Conservation (phyloP, 768 basidiomycete genomes). For the Panellus pusillus region DNA sequence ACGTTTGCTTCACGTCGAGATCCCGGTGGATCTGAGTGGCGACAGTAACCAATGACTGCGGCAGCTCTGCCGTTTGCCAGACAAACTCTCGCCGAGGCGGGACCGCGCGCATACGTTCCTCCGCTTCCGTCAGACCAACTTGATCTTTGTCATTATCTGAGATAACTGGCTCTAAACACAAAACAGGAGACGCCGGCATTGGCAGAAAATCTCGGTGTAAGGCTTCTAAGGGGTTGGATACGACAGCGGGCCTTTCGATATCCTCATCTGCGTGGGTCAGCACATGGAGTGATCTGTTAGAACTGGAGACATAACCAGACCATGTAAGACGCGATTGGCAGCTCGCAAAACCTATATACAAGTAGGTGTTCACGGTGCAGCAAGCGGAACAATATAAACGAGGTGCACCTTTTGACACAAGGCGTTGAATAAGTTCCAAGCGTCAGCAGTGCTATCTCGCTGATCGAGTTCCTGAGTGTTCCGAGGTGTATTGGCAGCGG, state of each 20-base stretch:
- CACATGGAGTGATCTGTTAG: neutral
- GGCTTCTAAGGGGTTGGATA: neutral
- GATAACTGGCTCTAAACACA: no score
- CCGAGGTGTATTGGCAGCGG: no score
- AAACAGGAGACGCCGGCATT: neutral
- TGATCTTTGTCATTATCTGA: no score
- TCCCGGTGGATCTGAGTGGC: neutral
- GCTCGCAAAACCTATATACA: neutral
- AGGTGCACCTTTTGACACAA: no score
- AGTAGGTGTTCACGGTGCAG: neutral
- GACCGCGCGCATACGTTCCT: neutral
- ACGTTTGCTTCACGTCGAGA: no score
- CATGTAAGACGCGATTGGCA: neutral
- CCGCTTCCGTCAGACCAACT: no score
- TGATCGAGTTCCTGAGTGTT: no score
- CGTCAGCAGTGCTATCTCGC: no score
- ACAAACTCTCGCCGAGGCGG: neutral
- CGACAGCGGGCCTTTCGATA: neutral
- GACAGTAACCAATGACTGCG: neutral
- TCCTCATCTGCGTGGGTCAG: neutral
- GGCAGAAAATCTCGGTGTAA: neutral
- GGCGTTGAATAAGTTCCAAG: neutral
- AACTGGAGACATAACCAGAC: neutral
- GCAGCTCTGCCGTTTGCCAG: neutral
- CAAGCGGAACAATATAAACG: no score